Base-by-base conservation (phyloP, 2,329 filamentous ascomycete genomes). In the Keithomyces neogunnii region DNA sequence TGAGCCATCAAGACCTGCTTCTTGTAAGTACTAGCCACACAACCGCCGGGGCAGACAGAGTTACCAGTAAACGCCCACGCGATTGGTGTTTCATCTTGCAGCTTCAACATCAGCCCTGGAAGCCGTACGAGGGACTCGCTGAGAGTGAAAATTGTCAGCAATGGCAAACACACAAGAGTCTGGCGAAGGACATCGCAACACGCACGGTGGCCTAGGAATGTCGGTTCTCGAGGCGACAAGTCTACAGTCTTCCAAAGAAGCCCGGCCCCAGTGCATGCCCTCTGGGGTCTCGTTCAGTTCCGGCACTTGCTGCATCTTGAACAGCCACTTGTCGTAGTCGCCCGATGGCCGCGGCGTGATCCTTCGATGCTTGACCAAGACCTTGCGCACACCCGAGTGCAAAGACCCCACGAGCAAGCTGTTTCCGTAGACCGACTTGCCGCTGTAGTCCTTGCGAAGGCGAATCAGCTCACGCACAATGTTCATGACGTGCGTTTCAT, bases 31-130 rank as follows among this genome's bases (percentile, higher is more conserved):
- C 6, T 11, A 35, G 11, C 6, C 33, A 35, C 33, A 11, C 11
- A 36, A 26, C 3, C 19, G 29, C n/a, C 3, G 8, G 13, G 13
- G 40, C n/a, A 11, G 19, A 35, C 32, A 13, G 19, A 7, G 57
- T 32, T 51, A 72, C 74, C 73, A 4, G 81, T 61, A 48, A 88
- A 86, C 0, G 76, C 78, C 85, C 85, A 89, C 0, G 83, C 80
- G 4, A 88, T 67, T 0, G 77, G 73, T 1, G 67, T 74, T 1
- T 70, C 73, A 19, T 76, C 71, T 1, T 64, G 60, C 0, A 70
- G 61, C 49, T 74, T 73, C 26, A 82, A 65, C 1, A 72, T 68
- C 38, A 72, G 62, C 54, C 71, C 79, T 2, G 76, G 76, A 42
- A 77, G 67, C 28, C 63, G 61, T 52, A 67, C 58, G 30, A 78